Conservation (phyloP, 352 stramenopile species). For the Globisporangium iwayamae region DNA sequence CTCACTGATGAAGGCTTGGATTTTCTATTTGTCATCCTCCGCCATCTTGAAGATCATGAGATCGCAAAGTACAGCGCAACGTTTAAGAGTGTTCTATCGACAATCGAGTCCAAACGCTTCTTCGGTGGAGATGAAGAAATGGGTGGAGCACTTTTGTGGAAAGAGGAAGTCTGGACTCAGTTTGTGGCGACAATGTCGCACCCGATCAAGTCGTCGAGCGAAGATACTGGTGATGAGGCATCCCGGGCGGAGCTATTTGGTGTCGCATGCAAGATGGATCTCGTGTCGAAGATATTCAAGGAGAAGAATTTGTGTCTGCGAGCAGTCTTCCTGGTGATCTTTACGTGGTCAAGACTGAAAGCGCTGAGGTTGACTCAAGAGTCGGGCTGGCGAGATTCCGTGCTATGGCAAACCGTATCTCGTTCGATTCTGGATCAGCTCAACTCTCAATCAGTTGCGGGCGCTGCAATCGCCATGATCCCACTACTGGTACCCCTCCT, state of each 20-base stretch:
- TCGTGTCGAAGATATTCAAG: constrained; percentile 21
- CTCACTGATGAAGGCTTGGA: constrained; percentile 35
- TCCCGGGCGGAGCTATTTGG: constrained; percentile 7
- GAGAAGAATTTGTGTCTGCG: constrained; percentile 20
- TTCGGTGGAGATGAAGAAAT: constrained; percentile 13
- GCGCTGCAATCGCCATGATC: constrained; percentile 32
- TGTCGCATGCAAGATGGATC: constrained; percentile 4
- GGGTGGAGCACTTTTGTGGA: constrained; percentile 1
- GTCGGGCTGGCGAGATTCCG: constrained; percentile 36
- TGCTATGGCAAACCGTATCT: constrained; percentile 37
- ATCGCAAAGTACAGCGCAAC: constrained; percentile 39
- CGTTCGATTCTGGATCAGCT: constrained; percentile 30
- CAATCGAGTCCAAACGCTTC: constrained; percentile 31
- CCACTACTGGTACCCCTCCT: constrained; percentile 44
- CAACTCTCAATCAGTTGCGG: constrained; percentile 21
- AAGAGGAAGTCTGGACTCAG: constrained; percentile 5
- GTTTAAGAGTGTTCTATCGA: constrained; percentile 35
- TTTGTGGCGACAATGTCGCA: constrained; percentile 28
- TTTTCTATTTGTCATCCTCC: constrained; percentile 42
- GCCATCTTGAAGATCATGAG: constrained; percentile 45
- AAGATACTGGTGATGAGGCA: constrained; percentile 12
- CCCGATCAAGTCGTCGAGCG: constrained; percentile 18
- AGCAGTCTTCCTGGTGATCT: constrained; percentile 39
- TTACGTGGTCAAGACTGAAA: constrained; percentile 41
- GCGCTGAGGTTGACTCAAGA: constrained; percentile 27